A percentile compares a stretch with the other conserved stretches of the same genome.
phyloP scores from a whole-genome alignment of 176 grass and related monocot species.

The Triticum monococcum region DNA sequence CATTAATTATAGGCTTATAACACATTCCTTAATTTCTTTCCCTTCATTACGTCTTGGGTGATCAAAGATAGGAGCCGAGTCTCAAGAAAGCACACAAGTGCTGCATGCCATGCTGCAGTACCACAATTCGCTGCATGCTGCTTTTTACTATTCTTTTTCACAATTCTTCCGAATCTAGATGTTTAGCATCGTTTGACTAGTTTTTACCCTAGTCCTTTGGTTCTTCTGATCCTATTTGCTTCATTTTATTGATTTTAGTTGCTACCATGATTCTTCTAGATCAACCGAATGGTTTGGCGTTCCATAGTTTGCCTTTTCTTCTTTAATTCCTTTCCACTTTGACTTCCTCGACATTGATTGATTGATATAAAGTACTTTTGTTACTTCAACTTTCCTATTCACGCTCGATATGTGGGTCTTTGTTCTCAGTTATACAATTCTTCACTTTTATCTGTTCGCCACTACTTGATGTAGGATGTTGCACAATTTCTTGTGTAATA shows the following conservation, averaged over 20 bases:
- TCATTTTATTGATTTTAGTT: background rate
- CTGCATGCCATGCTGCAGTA: background rate
- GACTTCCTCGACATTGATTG: background rate
- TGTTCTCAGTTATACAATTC: background rate
- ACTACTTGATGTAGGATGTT: background rate
- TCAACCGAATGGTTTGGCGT: background rate
- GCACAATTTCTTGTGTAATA: background rate
- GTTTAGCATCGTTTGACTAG: background rate
- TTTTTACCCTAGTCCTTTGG: background rate
- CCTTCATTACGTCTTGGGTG: background rate
- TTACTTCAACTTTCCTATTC: background rate
- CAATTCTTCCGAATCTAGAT: background rate
- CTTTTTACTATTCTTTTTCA: background rate
- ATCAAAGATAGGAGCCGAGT: background rate
- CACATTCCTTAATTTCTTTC: background rate
- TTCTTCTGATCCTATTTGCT: conserved; percentile 14
- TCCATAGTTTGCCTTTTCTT: conserved; percentile 9
- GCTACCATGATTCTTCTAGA: background rate
- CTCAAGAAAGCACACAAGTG: background rate
- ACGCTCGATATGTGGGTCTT: background rate
- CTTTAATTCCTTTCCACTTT: background rate
- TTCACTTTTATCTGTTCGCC: conserved; percentile 9
- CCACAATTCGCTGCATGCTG: background rate
- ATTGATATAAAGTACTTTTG: conserved; percentile 5
- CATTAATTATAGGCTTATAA: background rate